Evolutionary conservation across 192 early-diverging fungal species (phyloP).

Genomic region (Coemansia sp.): DNA sequence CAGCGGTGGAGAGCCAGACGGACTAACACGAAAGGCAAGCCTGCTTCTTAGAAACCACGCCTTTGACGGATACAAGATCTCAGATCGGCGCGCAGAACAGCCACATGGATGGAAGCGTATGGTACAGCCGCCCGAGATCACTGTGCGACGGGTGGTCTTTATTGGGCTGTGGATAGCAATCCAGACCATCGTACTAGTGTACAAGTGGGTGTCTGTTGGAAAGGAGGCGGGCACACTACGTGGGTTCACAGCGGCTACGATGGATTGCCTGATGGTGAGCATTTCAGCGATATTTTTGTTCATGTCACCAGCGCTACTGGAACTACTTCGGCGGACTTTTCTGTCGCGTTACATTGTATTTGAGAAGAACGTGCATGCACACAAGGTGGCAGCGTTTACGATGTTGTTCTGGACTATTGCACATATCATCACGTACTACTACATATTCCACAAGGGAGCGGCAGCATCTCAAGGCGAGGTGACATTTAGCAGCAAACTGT

Average conservation of each 20-base stretch:
- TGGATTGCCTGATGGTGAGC: slow-evolving; percentile 55
- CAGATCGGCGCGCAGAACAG: slow-evolving; percentile 13
- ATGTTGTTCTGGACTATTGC: slow-evolving; percentile 69
- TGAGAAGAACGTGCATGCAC: slow-evolving; percentile 83
- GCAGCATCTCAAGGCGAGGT: slow-evolving; percentile 30
- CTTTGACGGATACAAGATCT: slow-evolving; percentile 48
- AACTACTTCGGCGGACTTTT: slow-evolving; percentile 70
- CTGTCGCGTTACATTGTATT: slow-evolving; percentile 70
- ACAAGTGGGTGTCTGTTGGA: slow-evolving; percentile 58
- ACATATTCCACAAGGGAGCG: slow-evolving; percentile 58
- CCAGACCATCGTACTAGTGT: slow-evolving; percentile 57
- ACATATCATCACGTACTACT: slow-evolving; percentile 71
- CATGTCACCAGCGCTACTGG: slow-evolving; percentile 78
- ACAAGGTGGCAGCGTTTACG: slow-evolving; percentile 75
- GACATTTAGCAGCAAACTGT: slow-evolving; percentile 54
- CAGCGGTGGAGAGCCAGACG: neutral
- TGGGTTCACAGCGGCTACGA: slow-evolving; percentile 42
- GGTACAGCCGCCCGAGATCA: slow-evolving; percentile 45
- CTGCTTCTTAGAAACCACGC: slow-evolving; percentile 48
- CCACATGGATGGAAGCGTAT: neutral
- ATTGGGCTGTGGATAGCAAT: slow-evolving; percentile 60
- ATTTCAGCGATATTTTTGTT: slow-evolving; percentile 64
- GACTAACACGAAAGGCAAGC: slow-evolving; percentile 33
- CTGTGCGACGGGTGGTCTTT: slow-evolving; percentile 51
- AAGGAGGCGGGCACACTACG: slow-evolving; percentile 40